These are phyloP conservation scores for Fragaria ananassa DNA, from an alignment of 306 rosid genomes.

Conservation along the genomic window DNA sequence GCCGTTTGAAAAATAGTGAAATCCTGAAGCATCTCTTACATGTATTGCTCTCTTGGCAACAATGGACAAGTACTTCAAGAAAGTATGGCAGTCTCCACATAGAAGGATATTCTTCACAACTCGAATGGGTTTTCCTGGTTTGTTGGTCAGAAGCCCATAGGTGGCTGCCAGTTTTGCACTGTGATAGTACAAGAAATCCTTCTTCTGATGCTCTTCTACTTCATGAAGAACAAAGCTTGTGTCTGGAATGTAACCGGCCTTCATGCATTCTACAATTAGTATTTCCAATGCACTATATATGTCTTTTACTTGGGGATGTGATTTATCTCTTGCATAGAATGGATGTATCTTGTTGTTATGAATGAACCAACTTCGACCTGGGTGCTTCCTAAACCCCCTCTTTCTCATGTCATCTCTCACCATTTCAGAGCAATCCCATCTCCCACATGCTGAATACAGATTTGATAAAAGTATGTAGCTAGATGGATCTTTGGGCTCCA, in stretches of 20 bases:
- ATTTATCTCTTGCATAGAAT: conserved; percentile 75
- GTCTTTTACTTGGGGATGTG: conserved; percentile 74
- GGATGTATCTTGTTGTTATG: conserved; percentile 59
- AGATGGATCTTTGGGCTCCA: conserved; percentile 72
- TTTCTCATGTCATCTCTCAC: conserved; percentile 65
- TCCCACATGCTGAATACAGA: conserved; percentile 80
- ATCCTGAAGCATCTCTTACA: conserved; percentile 75
- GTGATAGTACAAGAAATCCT: conserved; percentile 64
- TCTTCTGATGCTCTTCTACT: conserved; percentile 80
- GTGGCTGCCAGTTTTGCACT: conserved; percentile 70
- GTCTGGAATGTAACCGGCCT: conserved; percentile 77
- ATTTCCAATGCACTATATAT: conserved; percentile 72
- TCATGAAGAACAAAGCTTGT: conserved; percentile 78
- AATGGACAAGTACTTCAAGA: conserved; percentile 66
- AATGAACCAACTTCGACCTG: conserved; percentile 75
- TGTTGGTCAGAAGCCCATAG: conserved; percentile 61
- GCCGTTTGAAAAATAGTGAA: conserved; percentile 75
- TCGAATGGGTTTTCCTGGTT: conserved; percentile 60
- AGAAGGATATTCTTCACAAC: conserved; percentile 70
- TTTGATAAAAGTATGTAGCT: conserved; percentile 72
- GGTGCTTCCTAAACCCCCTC: conserved; percentile 69
- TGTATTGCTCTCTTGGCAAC: conserved; percentile 57
- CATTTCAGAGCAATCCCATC: conserved; percentile 77
- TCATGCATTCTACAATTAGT: conserved; percentile 70
- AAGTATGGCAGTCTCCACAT: conserved; percentile 87